A percentile compares a stretch with the other conserved stretches of the same genome.
Evolutionary conservation across 306 rosid genomes (phyloP).

Genomic region (Quercus cerris): DNA sequence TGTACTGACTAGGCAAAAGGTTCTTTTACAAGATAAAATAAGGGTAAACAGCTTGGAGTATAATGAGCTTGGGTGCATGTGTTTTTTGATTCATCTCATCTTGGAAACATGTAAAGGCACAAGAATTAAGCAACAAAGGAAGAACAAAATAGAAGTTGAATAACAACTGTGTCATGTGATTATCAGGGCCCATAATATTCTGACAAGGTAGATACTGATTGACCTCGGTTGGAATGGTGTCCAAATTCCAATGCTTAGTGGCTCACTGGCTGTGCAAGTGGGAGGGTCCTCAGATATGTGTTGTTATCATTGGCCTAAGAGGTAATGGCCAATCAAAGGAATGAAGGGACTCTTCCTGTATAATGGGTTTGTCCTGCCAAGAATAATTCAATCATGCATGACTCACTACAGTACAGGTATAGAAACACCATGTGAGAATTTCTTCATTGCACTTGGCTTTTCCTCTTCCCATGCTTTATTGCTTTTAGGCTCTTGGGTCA

Average conservation of each 20-base stretch:
- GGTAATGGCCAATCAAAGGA: conserved; percentile 43
- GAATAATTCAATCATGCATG: conserved; percentile 41
- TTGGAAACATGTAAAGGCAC: conserved; percentile 26
- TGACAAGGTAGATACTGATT: conserved; percentile 36
- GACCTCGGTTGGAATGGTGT: conserved; percentile 41
- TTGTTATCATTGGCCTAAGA: conserved; percentile 47
- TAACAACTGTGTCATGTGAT: conserved; percentile 44
- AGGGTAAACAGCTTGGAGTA: conserved; percentile 7
- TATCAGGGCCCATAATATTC: conserved; percentile 52
- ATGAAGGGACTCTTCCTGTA: conserved; percentile 36
- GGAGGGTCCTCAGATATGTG: conserved; percentile 58
- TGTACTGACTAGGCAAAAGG: neutral
- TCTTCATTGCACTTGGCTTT: conserved; percentile 33
- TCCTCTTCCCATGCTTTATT: conserved; percentile 25
- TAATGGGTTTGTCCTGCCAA: conserved; percentile 35
- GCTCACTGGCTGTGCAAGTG: conserved; percentile 53
- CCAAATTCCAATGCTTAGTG: conserved; percentile 41
- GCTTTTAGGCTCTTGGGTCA: conserved; percentile 21
- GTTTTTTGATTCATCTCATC: conserved; percentile 26
- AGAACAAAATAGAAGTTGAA: conserved; percentile 37
- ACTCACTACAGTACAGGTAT: conserved; percentile 35
- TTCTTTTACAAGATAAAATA: conserved; percentile 5
- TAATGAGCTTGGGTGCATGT: conserved; percentile 6
- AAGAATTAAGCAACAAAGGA: conserved; percentile 19
- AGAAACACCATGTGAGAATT: conserved; percentile 29